Evolutionary conservation across 768 basidiomycete genomes (phyloP), one percentile per base, ranked within the genome.

Genomic region (Clavaria fumosa): DNA sequence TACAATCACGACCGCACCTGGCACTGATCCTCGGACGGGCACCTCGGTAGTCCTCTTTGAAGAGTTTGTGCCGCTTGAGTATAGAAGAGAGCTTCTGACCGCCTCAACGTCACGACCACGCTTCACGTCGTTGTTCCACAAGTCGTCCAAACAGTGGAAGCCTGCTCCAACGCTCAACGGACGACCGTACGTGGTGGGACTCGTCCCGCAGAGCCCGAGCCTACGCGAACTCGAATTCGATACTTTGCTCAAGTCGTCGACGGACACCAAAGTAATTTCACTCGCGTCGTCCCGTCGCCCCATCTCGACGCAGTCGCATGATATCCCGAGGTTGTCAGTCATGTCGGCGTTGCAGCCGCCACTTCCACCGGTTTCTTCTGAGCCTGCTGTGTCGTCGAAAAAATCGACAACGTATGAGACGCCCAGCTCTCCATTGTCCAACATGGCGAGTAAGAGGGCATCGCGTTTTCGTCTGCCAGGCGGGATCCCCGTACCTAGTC

Each of bases 21-120:
- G 52, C 19, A 43, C 45, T 2, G 84, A 90, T 50, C 84, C 84
- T 0, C 69, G 89, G n/a, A 78, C 71, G 1, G 62, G 75, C 1
- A 64, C 72, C 0, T 69, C 75, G 0, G 70, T 86, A 34, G 69
- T 95, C 37, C 59, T 96, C 4, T 91, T 88, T 45, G 90, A 99
- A 57, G 95, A 97, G 55, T 83, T 86, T 39, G 88, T 99, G 3
- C 93, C 91, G 0, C 59, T 72, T 26, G 90, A 89, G 52, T 89
- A 88, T 49, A 66, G 83, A 3, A 75, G 82, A 31, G 77, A 84
- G 46, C 66, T 91, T 4, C 72, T 73, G 4, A 61, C 66, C 11
- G 63, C 69, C 3, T 60, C 66, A 0, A 61, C 60, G 5, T 60
- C 56, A 12, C 66, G 75, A 11, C 64, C 69, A n/a, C 72, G 75